A percentile compares a stretch with the other conserved stretches of the same genome.
These are phyloP conservation scores for Cytospora leucostoma DNA, from an alignment of 2,329 filamentous ascomycete genomes.

Conservation along the genomic window DNA sequence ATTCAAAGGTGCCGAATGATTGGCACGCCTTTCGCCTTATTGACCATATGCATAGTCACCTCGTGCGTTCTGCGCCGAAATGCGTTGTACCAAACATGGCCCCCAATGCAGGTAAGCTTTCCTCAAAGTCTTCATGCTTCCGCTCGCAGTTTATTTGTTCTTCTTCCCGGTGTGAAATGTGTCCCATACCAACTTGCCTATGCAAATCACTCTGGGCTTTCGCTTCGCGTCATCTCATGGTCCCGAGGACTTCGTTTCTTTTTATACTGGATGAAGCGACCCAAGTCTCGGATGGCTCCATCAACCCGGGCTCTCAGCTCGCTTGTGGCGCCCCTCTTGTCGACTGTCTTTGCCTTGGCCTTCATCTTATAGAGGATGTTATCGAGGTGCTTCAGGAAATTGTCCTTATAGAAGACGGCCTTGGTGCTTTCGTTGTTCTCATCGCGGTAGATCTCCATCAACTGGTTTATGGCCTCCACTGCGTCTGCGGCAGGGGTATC, in stretches of 20 bases:
- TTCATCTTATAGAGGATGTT: slow-evolving; percentile 55
- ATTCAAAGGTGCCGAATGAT: slow-evolving; percentile 10
- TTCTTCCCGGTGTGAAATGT: slow-evolving; percentile 6
- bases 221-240: not conserved
- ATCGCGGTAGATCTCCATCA: slow-evolving; percentile 69
- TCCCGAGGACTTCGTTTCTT: slow-evolving; percentile 52
- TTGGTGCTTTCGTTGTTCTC: slow-evolving; percentile 59
- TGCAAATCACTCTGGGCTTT: not conserved
- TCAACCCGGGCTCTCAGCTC: slow-evolving; percentile 63
- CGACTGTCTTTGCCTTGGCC: slow-evolving; percentile 59
- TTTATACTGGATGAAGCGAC: slow-evolving; percentile 66
- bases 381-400: slow-evolving; percentile 61
- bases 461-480: slow-evolving; percentile 65
- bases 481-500: slow-evolving; percentile 57
- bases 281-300: slow-evolving; percentile 62
- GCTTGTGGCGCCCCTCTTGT: slow-evolving; percentile 54
- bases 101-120: slow-evolving; percentile 12
- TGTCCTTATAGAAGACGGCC: slow-evolving; percentile 65
- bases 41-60: slow-evolving; percentile 21
- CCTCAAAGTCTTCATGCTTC: slow-evolving; percentile 4
- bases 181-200: not conserved
- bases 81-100: not conserved
- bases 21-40: slow-evolving; percentile 17
- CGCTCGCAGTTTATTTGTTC: not conserved
- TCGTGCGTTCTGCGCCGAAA: not conserved